Percentiles rank a stretch among this genome's conserved stretches.
phyloP scores from a whole-genome alignment of 2,329 filamentous ascomycete genomes.

The Trichophyton benhamiae region DNA sequence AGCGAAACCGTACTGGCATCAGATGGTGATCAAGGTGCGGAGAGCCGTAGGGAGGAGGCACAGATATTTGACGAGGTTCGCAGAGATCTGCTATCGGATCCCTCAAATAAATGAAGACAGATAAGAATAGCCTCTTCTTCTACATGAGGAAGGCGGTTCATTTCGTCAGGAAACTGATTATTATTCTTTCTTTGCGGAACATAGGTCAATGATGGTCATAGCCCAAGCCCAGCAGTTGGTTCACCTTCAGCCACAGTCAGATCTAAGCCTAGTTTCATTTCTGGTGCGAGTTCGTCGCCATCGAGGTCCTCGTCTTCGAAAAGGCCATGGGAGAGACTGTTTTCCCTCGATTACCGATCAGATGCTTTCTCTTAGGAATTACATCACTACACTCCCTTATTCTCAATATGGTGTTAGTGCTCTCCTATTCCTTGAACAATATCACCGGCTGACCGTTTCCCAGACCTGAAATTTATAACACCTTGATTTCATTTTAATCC shows the following conservation, averaged over 20 bases:
- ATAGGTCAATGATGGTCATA: conserved; percentile 9
- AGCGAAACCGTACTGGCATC: conserved; percentile 25
- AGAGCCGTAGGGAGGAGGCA: conserved; percentile 27
- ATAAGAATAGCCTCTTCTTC: not conserved
- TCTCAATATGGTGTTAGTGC: not conserved
- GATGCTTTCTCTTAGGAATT: not conserved
- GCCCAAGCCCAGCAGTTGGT: not conserved
- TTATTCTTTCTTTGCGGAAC: conserved; percentile 5
- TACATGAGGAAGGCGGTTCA: not conserved
- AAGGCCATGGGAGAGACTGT: conserved; percentile 33
- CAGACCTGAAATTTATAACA: not conserved
- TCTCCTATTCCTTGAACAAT: not conserved
- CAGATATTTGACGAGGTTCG: conserved; percentile 38
- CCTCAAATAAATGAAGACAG: conserved; percentile 17
- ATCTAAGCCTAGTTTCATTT: not conserved
- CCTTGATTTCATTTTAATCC: not conserved
- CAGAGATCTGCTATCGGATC: conserved; percentile 34
- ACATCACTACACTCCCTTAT: not conserved
- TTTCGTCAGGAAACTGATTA: conserved; percentile 12
- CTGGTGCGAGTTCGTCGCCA: conserved; percentile 9
- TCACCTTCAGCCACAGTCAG: not conserved
- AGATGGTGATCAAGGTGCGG: conserved; percentile 24
- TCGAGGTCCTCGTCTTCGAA: conserved; percentile 20
- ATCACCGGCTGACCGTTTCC: not conserved
- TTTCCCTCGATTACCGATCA: conserved; percentile 32